Evolutionary conservation across 106 monocot species (phyloP).

Genomic region (Dioscorea dumetorum): DNA sequence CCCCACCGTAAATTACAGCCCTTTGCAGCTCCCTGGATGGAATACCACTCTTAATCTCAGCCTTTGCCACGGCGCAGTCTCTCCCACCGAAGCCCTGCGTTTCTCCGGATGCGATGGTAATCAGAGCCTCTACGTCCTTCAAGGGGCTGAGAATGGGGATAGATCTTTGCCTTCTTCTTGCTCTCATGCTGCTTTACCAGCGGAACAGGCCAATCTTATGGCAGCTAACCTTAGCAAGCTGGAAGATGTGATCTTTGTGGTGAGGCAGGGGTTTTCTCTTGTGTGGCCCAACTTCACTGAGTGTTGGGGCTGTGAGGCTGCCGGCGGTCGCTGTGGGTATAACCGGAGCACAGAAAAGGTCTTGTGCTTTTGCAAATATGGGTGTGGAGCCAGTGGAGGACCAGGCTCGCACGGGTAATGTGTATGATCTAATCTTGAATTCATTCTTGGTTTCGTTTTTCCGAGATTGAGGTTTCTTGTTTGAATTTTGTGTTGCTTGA

Average conservation of each 20-base stretch:
- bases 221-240: not conserved
- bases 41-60: not conserved
- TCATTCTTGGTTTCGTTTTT: too few species aligned
- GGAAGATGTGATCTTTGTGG: not conserved
- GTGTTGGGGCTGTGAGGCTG: not conserved
- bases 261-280: not conserved
- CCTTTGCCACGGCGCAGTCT: not conserved
- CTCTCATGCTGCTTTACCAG: not conserved
- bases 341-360: not conserved
- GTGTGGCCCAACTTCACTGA: not conserved
- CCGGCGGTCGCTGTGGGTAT: conserved; percentile 4
- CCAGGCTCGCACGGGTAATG: too few species aligned
- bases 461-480: too few species aligned
- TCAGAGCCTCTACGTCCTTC: not conserved
- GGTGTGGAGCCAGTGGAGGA: not conserved
- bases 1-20: not conserved
- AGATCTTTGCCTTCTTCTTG: not conserved
- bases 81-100: not conserved
- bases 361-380: not conserved
- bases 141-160: not conserved
- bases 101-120: not conserved
- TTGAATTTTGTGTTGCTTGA: too few species aligned
- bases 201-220: not conserved
- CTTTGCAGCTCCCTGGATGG: not conserved
- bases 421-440: too few species aligned